Base-by-base conservation (phyloP, 768 basidiomycete species). In the Sistotremastrum niveocremeum region DNA sequence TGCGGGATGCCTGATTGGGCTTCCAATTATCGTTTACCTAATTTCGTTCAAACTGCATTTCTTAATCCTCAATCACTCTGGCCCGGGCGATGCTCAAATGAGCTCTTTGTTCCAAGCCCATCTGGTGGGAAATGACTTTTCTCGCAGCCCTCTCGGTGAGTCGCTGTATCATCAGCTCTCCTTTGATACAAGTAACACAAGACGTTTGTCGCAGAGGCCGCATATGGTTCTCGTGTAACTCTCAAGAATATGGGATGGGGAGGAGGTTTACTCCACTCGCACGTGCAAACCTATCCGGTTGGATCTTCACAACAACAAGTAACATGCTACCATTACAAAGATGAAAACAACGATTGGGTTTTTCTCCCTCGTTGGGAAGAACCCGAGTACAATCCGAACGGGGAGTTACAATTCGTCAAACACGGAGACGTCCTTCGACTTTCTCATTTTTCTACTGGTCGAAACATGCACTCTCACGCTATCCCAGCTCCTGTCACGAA, bases 291-390 rank as follows among this genome's bases (percentile, higher is more conserved):
- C 1, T 95, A 81, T 60, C 95, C 95, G 1, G 71, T 81, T 20
- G 95, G 94, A 8, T 95, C 91, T 0, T 67, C 68, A 47, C 95
- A 98, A 59, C 95, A 98, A 56, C 95, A 99, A 63, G 80, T 98
- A 3, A 98, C 95, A 0, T 99, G 95, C 63, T 99, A 98, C 61
- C 95, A 99, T 66, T 98, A 99, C 76, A 97, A 95, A 66, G 95
- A 98, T 58, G 79, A 81, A 41, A 99, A 99, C 72, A 99, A 99
- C 66, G 72, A 97, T 39, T 98, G 89, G 84, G 56, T 66, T 11
- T 59, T 98, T 52, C 68, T 81, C 2, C 90, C 89, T 5, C 70
- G 68, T 1, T 97, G 94, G 95, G 76, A 83, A 34, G 77, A 83
- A 49, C 67, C 76, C 0, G 57, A 62, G 1, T 76, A 82, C 56